These are phyloP conservation scores for Pseudomassariella vexata DNA, from an alignment of 2,329 filamentous ascomycete species.

Conservation along the genomic window DNA sequence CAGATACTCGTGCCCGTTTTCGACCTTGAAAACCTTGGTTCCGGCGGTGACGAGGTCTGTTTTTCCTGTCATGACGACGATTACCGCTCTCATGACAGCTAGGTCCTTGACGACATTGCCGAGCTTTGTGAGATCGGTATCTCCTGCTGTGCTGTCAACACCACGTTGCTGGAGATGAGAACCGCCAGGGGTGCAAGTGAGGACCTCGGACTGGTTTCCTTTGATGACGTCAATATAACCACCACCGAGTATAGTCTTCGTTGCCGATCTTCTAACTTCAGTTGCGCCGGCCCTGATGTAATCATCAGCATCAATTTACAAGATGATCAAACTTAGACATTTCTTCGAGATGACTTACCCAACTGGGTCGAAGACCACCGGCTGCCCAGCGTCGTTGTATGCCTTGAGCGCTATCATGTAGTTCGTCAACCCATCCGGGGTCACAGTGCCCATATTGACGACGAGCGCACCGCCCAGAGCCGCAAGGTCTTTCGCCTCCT, in stretches of 20 bases:
- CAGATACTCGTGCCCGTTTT: constrained; percentile 71
- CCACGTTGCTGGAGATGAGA: constrained; percentile 61
- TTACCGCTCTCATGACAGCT: constrained; percentile 60
- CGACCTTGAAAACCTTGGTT: constrained; percentile 56
- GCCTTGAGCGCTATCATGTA: constrained; percentile 69
- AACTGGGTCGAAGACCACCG: constrained; percentile 83
- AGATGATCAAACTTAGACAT: background rate
- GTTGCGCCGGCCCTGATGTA: constrained; percentile 67
- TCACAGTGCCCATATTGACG: constrained; percentile 92
- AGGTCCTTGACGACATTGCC: constrained; percentile 59
- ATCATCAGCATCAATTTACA: constrained; percentile 1
- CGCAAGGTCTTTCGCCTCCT: constrained; percentile 77
- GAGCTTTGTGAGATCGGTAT: constrained; percentile 42
- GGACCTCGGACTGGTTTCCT: constrained; percentile 89
- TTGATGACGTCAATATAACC: constrained; percentile 88
- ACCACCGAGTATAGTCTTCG: constrained; percentile 62
- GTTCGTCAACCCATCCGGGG: constrained; percentile 64
- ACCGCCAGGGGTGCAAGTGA: constrained; percentile 51
- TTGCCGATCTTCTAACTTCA: constrained; percentile 61
- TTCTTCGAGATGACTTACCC: constrained; percentile 46
- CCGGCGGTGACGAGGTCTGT: constrained; percentile 78
- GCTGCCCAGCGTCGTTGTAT: constrained; percentile 72
- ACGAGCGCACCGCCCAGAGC: constrained; percentile 72
- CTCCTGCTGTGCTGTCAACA: constrained; percentile 69
- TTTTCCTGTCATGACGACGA: constrained; percentile 78